Evolutionary conservation across 805 yeast species (phyloP), one percentile per base, ranked within the genome.

Genomic region (Cyberlindnera meyerae): DNA sequence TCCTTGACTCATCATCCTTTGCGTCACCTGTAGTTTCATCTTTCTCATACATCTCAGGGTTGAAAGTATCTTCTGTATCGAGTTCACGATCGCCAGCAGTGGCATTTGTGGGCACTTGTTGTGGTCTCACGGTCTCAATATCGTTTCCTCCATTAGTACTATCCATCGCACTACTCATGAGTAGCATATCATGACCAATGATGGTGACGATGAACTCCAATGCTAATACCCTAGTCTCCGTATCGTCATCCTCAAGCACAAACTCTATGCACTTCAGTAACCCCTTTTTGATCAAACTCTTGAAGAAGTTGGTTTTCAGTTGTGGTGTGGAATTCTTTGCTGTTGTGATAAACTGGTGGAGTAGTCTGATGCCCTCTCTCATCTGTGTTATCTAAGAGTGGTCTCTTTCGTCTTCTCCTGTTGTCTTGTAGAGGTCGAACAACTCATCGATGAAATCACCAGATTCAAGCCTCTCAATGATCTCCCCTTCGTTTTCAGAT

Each of bases 151-250:
- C 22, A 8, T 20, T 20, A 14, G 36, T 40, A 6, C 33, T 36
- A 4, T 47, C 49, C 14, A 24, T 18, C 7, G 42, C 24, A 7
- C 54, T 58, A 39, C 61, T 63, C 25, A 85, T 76, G 27, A 84
- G 58, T 12, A 77, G 58, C 8, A 84, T 79, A 52, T 88, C 96
- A 48, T 84, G 90, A 41, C 89, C 96, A 18, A 89, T 80, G 5
- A 88, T 79, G 1, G 87, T 67, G 8, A 84, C 82, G 12, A 89
- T 72, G 8, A 86, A 61, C 53, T 90, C 97, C 0, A 93, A 79
- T 0, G 95, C 94, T 16, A 83, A 54, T 2, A 79, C 76, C 38
- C 90, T 66, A 8, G 77, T 69, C 4, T 66, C 65, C 27, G 65
- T 57, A 2, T 60, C 60, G 1, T 61, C 55, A 47, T 76, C 80